Conservation (phyloP, 2,329 filamentous ascomycete species). For the Epichloe sp. region DNA sequence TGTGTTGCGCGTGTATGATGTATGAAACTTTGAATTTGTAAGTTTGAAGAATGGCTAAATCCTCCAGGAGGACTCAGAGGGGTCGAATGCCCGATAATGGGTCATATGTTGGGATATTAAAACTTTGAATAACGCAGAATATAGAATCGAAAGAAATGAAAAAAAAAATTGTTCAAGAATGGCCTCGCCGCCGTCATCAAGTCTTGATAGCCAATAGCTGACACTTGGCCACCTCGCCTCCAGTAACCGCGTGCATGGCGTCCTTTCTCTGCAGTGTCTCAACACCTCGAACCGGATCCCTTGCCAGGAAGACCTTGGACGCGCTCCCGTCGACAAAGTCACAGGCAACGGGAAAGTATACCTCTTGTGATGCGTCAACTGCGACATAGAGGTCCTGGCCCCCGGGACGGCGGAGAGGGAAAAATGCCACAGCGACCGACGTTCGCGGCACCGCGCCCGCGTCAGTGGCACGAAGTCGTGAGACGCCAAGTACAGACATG, state of each 20-base stretch:
- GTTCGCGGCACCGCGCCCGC: conserved; percentile 8
- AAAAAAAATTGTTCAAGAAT: not conserved
- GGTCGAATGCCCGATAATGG: no score
- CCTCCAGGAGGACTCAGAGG: no score
- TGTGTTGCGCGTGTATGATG: no score
- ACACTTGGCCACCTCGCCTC: conserved; percentile 12
- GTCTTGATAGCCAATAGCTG: conserved; percentile 2
- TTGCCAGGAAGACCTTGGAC: conserved; percentile 16
- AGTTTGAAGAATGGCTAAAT: no score
- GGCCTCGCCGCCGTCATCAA: not conserved
- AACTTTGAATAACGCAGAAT: no score
- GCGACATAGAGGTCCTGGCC: conserved; percentile 10
- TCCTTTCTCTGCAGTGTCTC: conserved; percentile 12
- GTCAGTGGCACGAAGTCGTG: conserved; percentile 15
- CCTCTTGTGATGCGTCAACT: conserved; percentile 9
- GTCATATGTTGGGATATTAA: no score
- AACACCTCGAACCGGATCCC: conserved; percentile 12
- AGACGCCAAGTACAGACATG: conserved; percentile 19
- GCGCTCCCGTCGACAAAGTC: conserved; percentile 11
- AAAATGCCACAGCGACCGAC: conserved; percentile 10
- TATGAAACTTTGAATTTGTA: no score
- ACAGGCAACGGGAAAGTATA: conserved; percentile 18
- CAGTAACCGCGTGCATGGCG: conserved; percentile 14
- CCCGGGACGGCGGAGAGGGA: conserved; percentile 7
- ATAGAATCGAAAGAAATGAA: not conserved